Percentiles rank a stretch among this genome's conserved stretches.
Evolutionary conservation across 2,329 filamentous ascomycete species (phyloP).

Genomic region (Hymenoscyphus repandus): DNA sequence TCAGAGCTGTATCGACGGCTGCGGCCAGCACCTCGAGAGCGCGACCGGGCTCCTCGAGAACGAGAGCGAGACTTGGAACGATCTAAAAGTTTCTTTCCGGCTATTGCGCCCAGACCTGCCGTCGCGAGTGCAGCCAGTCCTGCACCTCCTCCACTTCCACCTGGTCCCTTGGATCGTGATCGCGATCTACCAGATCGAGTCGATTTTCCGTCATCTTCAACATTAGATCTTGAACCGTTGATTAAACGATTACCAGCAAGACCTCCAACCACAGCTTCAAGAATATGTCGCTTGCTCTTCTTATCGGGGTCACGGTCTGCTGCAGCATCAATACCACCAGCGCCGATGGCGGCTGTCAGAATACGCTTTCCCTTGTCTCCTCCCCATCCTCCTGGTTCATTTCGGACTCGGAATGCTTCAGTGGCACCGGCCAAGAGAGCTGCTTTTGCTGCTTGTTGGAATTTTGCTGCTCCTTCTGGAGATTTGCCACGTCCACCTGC

Average conservation of each 20-base stretch:
- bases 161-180: slow-evolving; percentile 41
- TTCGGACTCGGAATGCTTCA: slow-evolving; percentile 86
- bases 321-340: slow-evolving; percentile 78
- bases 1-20: slow-evolving; percentile 27
- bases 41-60: slow-evolving; percentile 41
- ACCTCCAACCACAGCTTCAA: slow-evolving; percentile 84
- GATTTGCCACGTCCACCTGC: slow-evolving; percentile 46
- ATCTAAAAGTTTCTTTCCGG: slow-evolving; percentile 54
- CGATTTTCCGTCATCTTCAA: slow-evolving; percentile 38
- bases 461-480: slow-evolving; percentile 51
- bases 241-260: slow-evolving; percentile 80
- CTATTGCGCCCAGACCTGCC: slow-evolving; percentile 55
- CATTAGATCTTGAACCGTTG: slow-evolving; percentile 69
- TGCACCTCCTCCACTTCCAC: slow-evolving; percentile 39
- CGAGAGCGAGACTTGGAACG: slow-evolving; percentile 38
- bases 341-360: slow-evolving; percentile 78
- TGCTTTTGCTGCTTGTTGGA: slow-evolving; percentile 85
- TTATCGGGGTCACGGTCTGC: slow-evolving; percentile 60
- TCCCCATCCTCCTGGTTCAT: slow-evolving; percentile 82
- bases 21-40: slow-evolving; percentile 38
- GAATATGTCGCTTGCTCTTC: slow-evolving; percentile 76
- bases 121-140: slow-evolving; percentile 60
- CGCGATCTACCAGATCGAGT: slow-evolving; percentile 63
- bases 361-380: slow-evolving; percentile 90
- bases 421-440: slow-evolving; percentile 85